Percentiles rank a stretch among this genome's conserved stretches.
phyloP scores from a whole-genome alignment of 148 eudicot species.

The Amaranthus hypochondriacus region DNA sequence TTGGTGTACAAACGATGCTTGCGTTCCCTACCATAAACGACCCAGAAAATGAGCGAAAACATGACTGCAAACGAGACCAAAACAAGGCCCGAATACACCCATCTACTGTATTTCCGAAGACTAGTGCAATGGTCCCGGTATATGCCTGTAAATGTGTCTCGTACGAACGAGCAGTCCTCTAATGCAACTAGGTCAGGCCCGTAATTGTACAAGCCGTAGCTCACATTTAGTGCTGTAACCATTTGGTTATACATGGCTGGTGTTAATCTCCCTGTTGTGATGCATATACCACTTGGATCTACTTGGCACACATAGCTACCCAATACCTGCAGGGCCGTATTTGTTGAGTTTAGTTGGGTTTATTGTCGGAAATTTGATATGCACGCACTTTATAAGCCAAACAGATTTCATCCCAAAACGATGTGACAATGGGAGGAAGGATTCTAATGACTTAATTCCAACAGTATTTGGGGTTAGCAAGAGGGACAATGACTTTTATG shows the following conservation, averaged over 20 bases:
- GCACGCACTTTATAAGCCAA: too few species aligned
- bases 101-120: slow-evolving; percentile 49
- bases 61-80: slow-evolving; percentile 67
- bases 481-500: too few species aligned
- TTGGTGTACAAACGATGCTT: slow-evolving; percentile 61
- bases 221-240: slow-evolving; percentile 55
- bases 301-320: slow-evolving; percentile 55
- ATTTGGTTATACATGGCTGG: slow-evolving; percentile 56
- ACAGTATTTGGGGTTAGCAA: too few species aligned
- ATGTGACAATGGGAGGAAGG: too few species aligned
- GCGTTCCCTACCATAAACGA: slow-evolving; percentile 77
- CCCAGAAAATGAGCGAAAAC: slow-evolving; percentile 79
- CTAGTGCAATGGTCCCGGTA: slow-evolving; percentile 55
- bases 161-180: slow-evolving; percentile 73
- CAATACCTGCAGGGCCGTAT: slow-evolving; percentile 45
- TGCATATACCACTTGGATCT: slow-evolving; percentile 58
- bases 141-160: slow-evolving; percentile 61
- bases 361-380: too few species aligned
- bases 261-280: slow-evolving; percentile 67
- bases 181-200: slow-evolving; percentile 72
- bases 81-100: slow-evolving; percentile 69
- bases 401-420: too few species aligned
- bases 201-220: slow-evolving; percentile 55
- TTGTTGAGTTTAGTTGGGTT: too few species aligned
- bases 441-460: too few species aligned